A percentile compares a stretch with the other conserved stretches of the same genome.
Evolutionary conservation across 495 filamentous ascomycete species (phyloP).

Genomic region (Podospora appendiculata): DNA sequence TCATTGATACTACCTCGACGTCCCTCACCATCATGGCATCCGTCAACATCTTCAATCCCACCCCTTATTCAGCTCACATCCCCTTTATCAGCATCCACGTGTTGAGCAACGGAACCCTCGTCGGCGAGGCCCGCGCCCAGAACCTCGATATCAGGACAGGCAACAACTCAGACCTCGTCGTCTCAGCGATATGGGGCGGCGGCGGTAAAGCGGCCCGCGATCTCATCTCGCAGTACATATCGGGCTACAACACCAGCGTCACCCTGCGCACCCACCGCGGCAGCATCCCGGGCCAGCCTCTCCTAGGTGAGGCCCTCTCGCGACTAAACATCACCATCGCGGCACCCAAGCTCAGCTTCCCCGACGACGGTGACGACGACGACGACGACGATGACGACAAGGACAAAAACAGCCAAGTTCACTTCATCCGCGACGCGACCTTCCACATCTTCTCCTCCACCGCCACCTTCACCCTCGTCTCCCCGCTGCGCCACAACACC

Average conservation of each 20-base stretch:
- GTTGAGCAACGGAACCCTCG: slow-evolving; percentile 58
- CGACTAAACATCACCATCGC: slow-evolving; percentile 57
- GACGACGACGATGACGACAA: neutral
- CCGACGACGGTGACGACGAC: slow-evolving; percentile 27
- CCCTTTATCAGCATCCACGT: slow-evolving; percentile 73
- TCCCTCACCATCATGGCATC: slow-evolving; percentile 59
- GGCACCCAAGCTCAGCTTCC: slow-evolving; percentile 54
- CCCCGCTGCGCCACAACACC: slow-evolving; percentile 63
- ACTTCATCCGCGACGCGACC: slow-evolving; percentile 79
- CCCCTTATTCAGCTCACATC: slow-evolving; percentile 68
- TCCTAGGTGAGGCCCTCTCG: slow-evolving; percentile 64
- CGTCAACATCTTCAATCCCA: slow-evolving; percentile 85
- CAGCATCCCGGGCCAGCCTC: slow-evolving; percentile 66
- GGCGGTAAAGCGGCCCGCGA: slow-evolving; percentile 57
- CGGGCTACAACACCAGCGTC: slow-evolving; percentile 75
- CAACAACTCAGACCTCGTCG: slow-evolving; percentile 59
- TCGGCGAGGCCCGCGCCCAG: slow-evolving; percentile 63
- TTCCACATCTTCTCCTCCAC: slow-evolving; percentile 83
- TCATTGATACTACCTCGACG: slow-evolving; percentile 60
- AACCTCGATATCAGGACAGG: slow-evolving; percentile 57
- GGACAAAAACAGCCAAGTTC: slow-evolving; percentile 36
- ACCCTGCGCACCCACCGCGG: slow-evolving; percentile 58
- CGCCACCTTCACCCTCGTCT: slow-evolving; percentile 74
- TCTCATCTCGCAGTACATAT: slow-evolving; percentile 77
- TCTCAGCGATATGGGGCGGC: slow-evolving; percentile 73